Evolutionary conservation across 176 grass and related monocot species (phyloP).

Genomic region (Carex myosuroides): DNA sequence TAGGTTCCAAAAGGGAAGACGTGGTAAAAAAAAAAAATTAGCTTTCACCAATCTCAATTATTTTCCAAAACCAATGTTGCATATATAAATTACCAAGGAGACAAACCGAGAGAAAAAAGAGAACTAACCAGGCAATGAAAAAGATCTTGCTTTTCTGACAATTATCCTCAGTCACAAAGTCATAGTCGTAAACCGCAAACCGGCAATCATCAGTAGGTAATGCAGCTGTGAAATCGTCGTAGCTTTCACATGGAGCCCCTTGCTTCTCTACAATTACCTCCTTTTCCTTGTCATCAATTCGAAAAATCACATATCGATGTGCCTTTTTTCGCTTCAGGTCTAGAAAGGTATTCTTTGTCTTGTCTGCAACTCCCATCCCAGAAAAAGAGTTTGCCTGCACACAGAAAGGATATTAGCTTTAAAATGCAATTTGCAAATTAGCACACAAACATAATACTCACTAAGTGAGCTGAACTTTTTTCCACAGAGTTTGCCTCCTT

Average conservation of each 20-base stretch:
- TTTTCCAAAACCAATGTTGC: neutral
- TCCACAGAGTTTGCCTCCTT: too few relatives aligned
- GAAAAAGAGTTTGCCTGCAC: constrained; percentile 28
- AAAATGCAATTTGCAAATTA: neutral
- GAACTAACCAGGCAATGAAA: constrained; percentile 49
- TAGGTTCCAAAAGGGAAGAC: neutral
- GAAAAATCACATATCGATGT: constrained; percentile 36
- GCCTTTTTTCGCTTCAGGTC: constrained; percentile 37
- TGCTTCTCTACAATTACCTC: constrained; percentile 33
- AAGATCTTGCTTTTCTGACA: constrained; percentile 78
- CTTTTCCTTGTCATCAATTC: constrained; percentile 40
- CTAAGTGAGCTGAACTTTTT: too few relatives aligned
- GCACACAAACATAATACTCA: too few relatives aligned
- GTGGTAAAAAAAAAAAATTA: neutral
- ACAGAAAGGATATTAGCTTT: neutral
- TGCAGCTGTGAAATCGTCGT: constrained; percentile 33
- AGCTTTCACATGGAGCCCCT: constrained; percentile 22
- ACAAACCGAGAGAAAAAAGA: neutral
- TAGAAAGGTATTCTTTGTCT: constrained; percentile 23
- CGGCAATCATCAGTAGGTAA: constrained; percentile 36
- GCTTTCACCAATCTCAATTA: neutral
- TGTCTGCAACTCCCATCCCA: constrained; percentile 23
- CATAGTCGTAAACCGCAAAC: constrained; percentile 50
- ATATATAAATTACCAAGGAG: neutral
- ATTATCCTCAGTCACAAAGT: constrained; percentile 57